Percentiles rank a stretch among this genome's conserved stretches.
phyloP scores from a whole-genome alignment of 192 early-diverging fungal species.

The Allomyces arbusculus region DNA sequence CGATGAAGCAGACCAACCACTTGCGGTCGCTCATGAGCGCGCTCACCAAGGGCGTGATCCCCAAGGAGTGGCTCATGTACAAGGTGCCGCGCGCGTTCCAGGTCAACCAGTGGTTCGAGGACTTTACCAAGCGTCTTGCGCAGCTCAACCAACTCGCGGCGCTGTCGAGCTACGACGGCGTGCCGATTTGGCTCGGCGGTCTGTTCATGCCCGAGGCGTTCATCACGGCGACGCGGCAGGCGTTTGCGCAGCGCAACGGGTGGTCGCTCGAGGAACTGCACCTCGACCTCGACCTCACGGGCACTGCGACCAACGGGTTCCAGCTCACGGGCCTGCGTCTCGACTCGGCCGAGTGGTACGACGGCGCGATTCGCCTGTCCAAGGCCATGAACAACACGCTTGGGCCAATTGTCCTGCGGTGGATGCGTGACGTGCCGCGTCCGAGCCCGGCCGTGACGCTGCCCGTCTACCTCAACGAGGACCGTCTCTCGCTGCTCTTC shows the following conservation, averaged over 20 bases:
- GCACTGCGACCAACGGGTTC: background rate
- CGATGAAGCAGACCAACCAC: conserved; percentile 72
- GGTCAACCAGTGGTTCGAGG: conserved; percentile 46
- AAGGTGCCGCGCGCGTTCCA: conserved; percentile 35
- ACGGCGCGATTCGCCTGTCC: background rate
- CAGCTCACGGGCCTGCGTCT: background rate
- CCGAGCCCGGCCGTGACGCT: background rate
- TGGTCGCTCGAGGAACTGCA: conserved; percentile 70
- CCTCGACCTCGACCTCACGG: conserved; percentile 22
- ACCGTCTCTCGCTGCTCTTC: conserved; percentile 7
- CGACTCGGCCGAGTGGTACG: conserved; percentile 1
- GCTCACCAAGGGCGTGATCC: conserved; percentile 49
- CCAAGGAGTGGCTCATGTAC: conserved; percentile 46
- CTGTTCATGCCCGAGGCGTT: conserved; percentile 77
- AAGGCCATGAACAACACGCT: background rate
- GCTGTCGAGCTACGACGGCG: conserved; percentile 9
- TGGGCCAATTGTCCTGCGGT: background rate
- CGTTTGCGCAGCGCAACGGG: conserved; percentile 42
- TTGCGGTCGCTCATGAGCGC: conserved; percentile 45
- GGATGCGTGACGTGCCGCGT: background rate
- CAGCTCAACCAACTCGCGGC: conserved; percentile 34
- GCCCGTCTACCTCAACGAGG: conserved; percentile 8
- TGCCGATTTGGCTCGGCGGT: conserved; percentile 63
- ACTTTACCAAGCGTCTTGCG: conserved; percentile 46
- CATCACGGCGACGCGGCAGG: conserved; percentile 75